A percentile compares a stretch with the other conserved stretches of the same genome.
Evolutionary conservation across 768 basidiomycete genomes (phyloP).

Genomic region (Zangia roseola): DNA sequence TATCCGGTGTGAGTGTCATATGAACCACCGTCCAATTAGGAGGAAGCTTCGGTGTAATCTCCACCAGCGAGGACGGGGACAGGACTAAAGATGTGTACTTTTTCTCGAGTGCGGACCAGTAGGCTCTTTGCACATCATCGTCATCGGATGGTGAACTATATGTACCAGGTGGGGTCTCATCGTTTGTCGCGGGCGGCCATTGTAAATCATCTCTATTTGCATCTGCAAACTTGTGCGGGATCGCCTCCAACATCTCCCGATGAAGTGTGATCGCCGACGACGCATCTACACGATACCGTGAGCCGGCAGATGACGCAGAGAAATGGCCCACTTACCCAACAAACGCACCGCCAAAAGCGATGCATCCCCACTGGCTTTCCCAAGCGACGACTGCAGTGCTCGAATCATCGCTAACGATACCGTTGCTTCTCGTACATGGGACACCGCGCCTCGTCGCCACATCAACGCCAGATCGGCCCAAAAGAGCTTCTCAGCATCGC

Average conservation of each 20-base stretch:
- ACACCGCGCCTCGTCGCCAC: constrained; percentile 57
- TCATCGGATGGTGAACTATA: constrained; percentile 14
- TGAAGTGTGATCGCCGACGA: constrained; percentile 76
- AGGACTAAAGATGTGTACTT: constrained; percentile 43
- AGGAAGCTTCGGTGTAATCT: constrained; percentile 54
- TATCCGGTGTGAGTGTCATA: constrained; percentile 81
- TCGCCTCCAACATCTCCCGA: constrained; percentile 83
- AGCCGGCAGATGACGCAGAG: neutral
- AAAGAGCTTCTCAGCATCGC: constrained; percentile 68
- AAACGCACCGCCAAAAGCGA: constrained; percentile 60
- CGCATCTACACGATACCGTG: constrained; percentile 48
- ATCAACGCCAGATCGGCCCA: constrained; percentile 60
- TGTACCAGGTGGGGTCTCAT: constrained; percentile 40
- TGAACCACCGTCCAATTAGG: constrained; percentile 80
- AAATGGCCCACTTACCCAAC: constrained; percentile 45
- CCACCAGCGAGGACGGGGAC: constrained; percentile 37
- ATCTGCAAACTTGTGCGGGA: constrained; percentile 64
- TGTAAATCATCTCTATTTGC: constrained; percentile 57
- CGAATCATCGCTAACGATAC: constrained; percentile 68
- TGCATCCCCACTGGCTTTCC: constrained; percentile 48
- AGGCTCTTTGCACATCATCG: constrained; percentile 41
- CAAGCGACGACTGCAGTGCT: constrained; percentile 80
- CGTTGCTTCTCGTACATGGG: constrained; percentile 72
- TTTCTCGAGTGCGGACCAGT: constrained; percentile 60
- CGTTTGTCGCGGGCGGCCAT: constrained; percentile 62